Evolutionary conservation across 306 rosid genomes (phyloP).

Genomic region (Castanea sativa): DNA sequence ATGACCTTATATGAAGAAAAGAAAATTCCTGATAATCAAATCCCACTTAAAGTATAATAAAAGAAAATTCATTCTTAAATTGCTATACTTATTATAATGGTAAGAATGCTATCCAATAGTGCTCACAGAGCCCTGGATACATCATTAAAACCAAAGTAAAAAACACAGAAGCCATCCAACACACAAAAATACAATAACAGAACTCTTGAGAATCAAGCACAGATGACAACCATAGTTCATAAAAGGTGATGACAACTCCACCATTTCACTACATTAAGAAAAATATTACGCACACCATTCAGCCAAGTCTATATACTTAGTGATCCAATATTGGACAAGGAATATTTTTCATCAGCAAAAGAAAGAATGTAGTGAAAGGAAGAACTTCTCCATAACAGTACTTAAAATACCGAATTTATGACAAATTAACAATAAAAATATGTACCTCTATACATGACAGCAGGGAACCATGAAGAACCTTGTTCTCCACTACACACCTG

Average conservation of each 20-base stretch:
- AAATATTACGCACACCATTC: background rate
- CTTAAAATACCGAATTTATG: background rate
- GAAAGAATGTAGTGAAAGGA: background rate
- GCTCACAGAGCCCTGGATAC: background rate
- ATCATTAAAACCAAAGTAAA: no score
- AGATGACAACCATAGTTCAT: background rate
- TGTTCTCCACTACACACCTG: slow-evolving; percentile 94
- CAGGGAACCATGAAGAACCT: slow-evolving; percentile 77
- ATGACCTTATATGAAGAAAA: background rate
- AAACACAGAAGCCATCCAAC: background rate
- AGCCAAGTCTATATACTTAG: background rate
- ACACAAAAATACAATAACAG: background rate
- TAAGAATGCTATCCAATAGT: background rate
- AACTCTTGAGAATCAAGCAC: background rate
- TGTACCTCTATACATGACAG: slow-evolving; percentile 77
- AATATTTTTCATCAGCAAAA: background rate
- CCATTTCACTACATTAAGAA: background rate
- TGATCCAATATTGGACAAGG: background rate
- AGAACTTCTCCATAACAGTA: slow-evolving; percentile 9
- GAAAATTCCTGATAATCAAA: background rate
- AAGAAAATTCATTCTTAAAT: background rate
- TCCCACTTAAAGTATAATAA: background rate
- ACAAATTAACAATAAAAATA: background rate
- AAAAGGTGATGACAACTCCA: background rate
- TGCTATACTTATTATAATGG: background rate